phyloP scores from a whole-genome alignment of 2,329 filamentous ascomycete species.

The Penicillium sp. region DNA sequence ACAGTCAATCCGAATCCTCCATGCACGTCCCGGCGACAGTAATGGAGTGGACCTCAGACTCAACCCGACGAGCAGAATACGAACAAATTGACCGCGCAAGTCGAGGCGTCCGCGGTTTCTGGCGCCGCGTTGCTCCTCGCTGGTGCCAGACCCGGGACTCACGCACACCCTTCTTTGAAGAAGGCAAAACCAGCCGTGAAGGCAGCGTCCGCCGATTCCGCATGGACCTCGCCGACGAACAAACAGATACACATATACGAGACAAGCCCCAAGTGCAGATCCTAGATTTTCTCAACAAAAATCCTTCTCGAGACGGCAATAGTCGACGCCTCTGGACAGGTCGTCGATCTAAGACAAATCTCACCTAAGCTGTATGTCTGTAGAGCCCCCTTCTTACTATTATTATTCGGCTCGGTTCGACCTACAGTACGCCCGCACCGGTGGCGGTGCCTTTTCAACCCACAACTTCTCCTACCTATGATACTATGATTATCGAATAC shows the following conservation, averaged over 20 bases:
- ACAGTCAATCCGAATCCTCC: conserved; percentile 24
- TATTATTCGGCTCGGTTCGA: neutral
- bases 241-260: neutral
- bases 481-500: conserved; percentile 4
- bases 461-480: neutral
- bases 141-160: conserved; percentile 38
- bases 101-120: conserved; percentile 43
- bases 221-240: conserved; percentile 42
- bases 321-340: conserved; percentile 16
- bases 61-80: conserved; percentile 46
- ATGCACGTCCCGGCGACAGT: conserved; percentile 37
- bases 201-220: conserved; percentile 48
- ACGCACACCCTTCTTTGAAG: conserved; percentile 44
- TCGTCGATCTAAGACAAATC: conserved; percentile 14
- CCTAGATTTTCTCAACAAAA: conserved; percentile 4
- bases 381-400: neutral
- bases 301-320: neutral
- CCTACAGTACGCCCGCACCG: conserved; percentile 1
- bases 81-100: conserved; percentile 55
- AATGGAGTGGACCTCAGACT: conserved; percentile 49
- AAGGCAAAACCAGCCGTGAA: conserved; percentile 41
- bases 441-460: neutral
- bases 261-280: conserved; percentile 9
- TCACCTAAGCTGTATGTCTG: neutral
- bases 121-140: conserved; percentile 42